Base-by-base conservation (phyloP, 257 asterid species). In the Agastache rugosa region DNA sequence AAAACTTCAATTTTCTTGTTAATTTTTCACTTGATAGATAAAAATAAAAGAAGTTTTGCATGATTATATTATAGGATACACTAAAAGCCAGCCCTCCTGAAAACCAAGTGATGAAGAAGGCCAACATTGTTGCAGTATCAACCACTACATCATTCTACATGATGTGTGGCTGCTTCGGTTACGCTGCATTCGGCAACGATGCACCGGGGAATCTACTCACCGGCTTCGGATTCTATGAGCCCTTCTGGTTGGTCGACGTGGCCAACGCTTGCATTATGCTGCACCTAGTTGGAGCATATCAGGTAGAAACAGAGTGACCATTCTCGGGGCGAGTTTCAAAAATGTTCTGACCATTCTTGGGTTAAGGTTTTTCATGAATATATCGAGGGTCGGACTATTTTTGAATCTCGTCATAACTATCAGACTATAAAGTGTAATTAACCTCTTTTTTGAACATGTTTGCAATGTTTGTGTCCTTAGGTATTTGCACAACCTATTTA, bases 271-370 rank as follows among this genome's bases (percentile, higher is more conserved):
- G 75, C 87, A 87, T 90, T 23, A 90, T 79, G 61, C 45, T 86
- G 66, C 96, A 90, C 77, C 85, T 90, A n/a, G 73, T 90, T 42
- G 96, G 96, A 41, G 93, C 93, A 12, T 90, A 86, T 73, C 93
- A 89, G 88, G 92, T 85, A 58, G 4, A 11, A 63, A 61, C 31
- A 31, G 35, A 31, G 5, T 0, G 4, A 31, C 5, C 35, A 31
- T 31, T 31, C 35, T 31, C 5, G 4, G 5, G 35, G 35, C 35
- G 35, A 31, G 35, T 31, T 3, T 31, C 35, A 31, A 31, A 31
- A 2, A 31, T 31, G 35, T n/a, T n/a, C n/a, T n/a, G 29, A 25
- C 29, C 29, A 25, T 25, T 25, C 29, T 25, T 25, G 29, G 39
- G 39, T 35, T 35, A 35, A 35, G 39, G 39, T 6, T 35, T 35